phyloP scores from a whole-genome alignment of 164 flowering plant species.

The Paratinospora sagittata region DNA sequence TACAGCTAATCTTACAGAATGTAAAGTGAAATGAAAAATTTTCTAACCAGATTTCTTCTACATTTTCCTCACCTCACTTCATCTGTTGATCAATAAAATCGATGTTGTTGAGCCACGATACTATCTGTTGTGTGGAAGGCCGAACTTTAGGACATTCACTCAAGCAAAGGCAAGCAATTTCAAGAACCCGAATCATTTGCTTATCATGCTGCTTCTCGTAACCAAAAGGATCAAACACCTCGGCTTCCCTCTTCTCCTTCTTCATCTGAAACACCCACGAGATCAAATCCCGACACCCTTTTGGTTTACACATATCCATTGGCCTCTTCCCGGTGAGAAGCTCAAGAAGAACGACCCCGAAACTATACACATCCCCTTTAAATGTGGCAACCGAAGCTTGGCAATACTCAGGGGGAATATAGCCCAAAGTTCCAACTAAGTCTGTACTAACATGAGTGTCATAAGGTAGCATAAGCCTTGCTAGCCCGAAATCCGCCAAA shows the following conservation, averaged over 20 bases:
- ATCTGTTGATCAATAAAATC: conserved; percentile 12
- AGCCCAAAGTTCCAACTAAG: conserved; percentile 81
- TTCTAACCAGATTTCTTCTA: background rate
- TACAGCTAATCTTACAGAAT: conserved; percentile 14
- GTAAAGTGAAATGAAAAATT: background rate
- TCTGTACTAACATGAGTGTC: conserved; percentile 83
- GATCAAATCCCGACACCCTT: conserved; percentile 53
- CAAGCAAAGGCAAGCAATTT: conserved; percentile 63
- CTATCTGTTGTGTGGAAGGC: conserved; percentile 55
- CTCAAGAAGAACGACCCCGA: conserved; percentile 84
- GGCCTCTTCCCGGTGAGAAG: conserved; percentile 81
- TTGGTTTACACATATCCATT: conserved; percentile 72
- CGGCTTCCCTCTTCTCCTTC: conserved; percentile 48
- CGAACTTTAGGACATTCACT: conserved; percentile 51
- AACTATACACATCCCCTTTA: conserved; percentile 81
- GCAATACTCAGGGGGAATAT: conserved; percentile 85
- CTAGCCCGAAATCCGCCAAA: conserved; percentile 85
- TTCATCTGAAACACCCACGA: conserved; percentile 77
- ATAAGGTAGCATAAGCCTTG: conserved; percentile 59
- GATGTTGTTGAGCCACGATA: conserved; percentile 56
- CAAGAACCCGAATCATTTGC: conserved; percentile 45
- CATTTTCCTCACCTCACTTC: background rate
- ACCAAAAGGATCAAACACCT: conserved; percentile 59
- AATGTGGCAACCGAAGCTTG: conserved; percentile 66
- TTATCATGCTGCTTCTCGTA: conserved; percentile 42